Base-by-base conservation (phyloP, 2,329 filamentous ascomycete genomes). In the Fusarium graminum region DNA sequence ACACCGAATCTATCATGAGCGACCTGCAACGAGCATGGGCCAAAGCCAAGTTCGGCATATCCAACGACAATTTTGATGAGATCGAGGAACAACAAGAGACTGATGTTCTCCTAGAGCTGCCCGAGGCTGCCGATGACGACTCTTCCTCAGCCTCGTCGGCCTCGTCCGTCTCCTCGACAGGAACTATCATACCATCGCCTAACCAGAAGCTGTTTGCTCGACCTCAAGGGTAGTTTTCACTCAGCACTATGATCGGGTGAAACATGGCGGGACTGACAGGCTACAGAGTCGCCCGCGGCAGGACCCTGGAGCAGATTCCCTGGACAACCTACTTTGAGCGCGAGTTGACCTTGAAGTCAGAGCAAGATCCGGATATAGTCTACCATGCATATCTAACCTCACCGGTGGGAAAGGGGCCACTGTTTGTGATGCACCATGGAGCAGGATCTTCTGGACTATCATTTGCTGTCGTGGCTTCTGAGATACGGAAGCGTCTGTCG, bases 341-440 rank as follows among this genome's bases (percentile, higher is more conserved):
- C 72, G 94, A 98, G 76, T 83, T 98, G 55, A 93, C 88, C 72
- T 83, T 98, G 49, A 82, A 86, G 57, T 80, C 82, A 50, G 76
- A 80, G 45, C 72, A 78, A 34, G 76, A 77, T 12, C 73, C 76
- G 13, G 68, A 80, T 22, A 86, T 92, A 40, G 86, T 83, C 50
- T 91, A 94, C 74, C 95, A 99, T 81, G 92, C 88, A 57, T 98
- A 98, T 77, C 83, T 98, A 41, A 97, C 89, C 19, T 93, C 93
- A 1, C 94, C 94, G 10, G 85, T 85, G 40, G 88, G 85, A 36
- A 85, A 86, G 63, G 92, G 91, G 0, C 93, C 94, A 0, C 82
- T 99, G 7, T 94, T 99, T 77, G 90, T 98, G 60, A 92, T 92
- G 79, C 95, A 99, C 75, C 95, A 99, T 79, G 95, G 95, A 38